These are phyloP conservation scores for Sarocladium kiliense DNA, from an alignment of 2,329 filamentous ascomycete species.

Conservation along the genomic window DNA sequence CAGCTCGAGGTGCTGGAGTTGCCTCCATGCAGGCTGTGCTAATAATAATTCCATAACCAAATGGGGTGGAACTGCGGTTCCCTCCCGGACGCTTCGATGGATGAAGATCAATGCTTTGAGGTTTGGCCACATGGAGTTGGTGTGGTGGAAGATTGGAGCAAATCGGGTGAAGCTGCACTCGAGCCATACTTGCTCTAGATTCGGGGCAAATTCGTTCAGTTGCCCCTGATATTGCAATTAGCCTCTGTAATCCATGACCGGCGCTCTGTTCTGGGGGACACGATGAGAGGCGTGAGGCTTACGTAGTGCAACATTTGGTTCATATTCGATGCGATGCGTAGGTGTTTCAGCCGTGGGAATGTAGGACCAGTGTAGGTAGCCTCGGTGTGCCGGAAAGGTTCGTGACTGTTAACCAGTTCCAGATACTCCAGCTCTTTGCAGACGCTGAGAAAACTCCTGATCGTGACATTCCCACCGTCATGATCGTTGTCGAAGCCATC, in stretches of 20 bases:
- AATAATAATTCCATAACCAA: neutral
- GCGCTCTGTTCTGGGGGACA: no score
- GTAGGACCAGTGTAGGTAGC: neutral
- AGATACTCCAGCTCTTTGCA: neutral
- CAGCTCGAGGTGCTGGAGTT: constrained; percentile 12
- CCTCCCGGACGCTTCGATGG: neutral
- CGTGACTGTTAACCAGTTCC: neutral
- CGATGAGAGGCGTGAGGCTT: neutral
- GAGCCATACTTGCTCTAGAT: constrained; percentile 26
- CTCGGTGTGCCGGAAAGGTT: neutral
- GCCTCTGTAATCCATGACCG: no score
- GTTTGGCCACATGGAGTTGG: constrained; percentile 19
- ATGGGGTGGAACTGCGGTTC: neutral
- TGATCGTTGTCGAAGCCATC: neutral
- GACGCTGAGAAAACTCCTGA: neutral
- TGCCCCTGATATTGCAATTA: neutral
- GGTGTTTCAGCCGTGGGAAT: neutral
- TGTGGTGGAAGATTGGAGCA: neutral
- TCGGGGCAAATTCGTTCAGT: constrained; percentile 13
- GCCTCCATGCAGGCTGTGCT: neutral
- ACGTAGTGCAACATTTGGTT: neutral
- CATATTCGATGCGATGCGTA: neutral
- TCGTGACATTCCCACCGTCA: neutral
- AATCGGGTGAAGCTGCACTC: neutral
- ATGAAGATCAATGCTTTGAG: constrained; percentile 22